Percentiles rank a stretch among this genome's conserved stretches.
These are phyloP conservation scores for Xylariaceae sp. DNA, from an alignment of 2,329 filamentous ascomycete genomes.

Conservation along the genomic window DNA sequence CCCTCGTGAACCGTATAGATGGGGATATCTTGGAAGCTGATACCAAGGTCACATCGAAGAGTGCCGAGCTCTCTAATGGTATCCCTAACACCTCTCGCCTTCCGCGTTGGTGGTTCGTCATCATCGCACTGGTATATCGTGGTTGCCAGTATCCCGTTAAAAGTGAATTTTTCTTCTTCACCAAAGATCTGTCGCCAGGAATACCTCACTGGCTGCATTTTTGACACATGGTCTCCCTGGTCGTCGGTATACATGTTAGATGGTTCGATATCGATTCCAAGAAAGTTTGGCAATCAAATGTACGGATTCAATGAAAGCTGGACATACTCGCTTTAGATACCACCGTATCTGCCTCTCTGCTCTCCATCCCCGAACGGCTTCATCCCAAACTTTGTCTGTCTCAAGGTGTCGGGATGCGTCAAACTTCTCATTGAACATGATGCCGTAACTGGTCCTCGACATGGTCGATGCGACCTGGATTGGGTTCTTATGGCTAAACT, in stretches of 20 bases:
- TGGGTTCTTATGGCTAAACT: rapidly evolving
- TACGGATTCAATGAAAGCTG: not conserved
- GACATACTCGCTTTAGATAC: slow-evolving; percentile 8
- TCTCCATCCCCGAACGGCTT: not conserved
- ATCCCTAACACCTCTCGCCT: too few relatives aligned
- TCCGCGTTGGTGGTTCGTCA: too few relatives aligned
- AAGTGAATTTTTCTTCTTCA: too few relatives aligned
- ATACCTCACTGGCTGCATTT: too few relatives aligned
- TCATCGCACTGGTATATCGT: too few relatives aligned
- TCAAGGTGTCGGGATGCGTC: not conserved
- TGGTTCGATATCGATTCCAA: slow-evolving; percentile 1
- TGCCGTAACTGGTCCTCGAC: slow-evolving; percentile 7
- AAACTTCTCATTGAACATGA: rapidly evolving
- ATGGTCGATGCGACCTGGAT: slow-evolving; percentile 4
- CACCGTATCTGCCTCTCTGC: slow-evolving; percentile 3
- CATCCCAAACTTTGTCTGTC: slow-evolving; percentile 1
- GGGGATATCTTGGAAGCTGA: too few relatives aligned
- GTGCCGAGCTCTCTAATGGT: too few relatives aligned
- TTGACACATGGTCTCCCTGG: too few relatives aligned
- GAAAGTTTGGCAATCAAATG: not conserved
- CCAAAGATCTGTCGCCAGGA: too few relatives aligned
- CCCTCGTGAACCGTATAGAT: too few relatives aligned
- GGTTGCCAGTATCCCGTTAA: too few relatives aligned
- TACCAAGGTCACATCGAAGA: too few relatives aligned
- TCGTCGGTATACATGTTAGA: slow-evolving; percentile 3